Conservation (phyloP, 805 yeast species). For the Teunomyces atbi region DNA sequence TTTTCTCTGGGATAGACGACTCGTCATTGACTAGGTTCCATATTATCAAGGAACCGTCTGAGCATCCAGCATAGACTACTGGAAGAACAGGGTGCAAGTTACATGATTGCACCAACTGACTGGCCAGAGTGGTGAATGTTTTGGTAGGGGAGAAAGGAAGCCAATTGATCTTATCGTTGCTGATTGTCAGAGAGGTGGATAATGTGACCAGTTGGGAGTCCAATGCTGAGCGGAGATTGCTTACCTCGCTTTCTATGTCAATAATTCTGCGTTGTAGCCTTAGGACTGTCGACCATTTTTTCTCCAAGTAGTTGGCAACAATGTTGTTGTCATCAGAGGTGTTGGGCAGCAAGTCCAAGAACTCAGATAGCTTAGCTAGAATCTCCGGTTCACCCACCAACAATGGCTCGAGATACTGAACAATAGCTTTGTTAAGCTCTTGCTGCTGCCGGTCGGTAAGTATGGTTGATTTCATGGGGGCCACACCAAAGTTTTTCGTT, state of each 20-base stretch:
- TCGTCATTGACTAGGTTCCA: slow-evolving; percentile 66
- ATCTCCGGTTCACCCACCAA: slow-evolving; percentile 16
- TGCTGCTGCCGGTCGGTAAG: slow-evolving; percentile 30
- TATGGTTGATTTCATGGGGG: slow-evolving; percentile 12
- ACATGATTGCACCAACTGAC: slow-evolving; percentile 58
- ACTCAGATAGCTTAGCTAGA: slow-evolving; percentile 10
- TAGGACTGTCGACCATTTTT: slow-evolving; percentile 85
- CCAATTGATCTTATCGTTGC: slow-evolving; percentile 51
- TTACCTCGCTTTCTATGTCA: slow-evolving; percentile 63
- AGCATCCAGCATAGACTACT: slow-evolving; percentile 59
- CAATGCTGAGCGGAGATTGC: slow-evolving; percentile 46
- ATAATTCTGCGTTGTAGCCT: slow-evolving; percentile 72
- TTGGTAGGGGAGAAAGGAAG: slow-evolving; percentile 51
- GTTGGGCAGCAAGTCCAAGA: slow-evolving; percentile 8
- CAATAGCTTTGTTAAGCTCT: slow-evolving; percentile 35
- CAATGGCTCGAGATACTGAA: slow-evolving; percentile 45
- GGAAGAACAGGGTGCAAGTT: slow-evolving; percentile 78
- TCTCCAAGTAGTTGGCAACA: slow-evolving; percentile 52
- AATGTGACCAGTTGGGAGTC: slow-evolving; percentile 15
- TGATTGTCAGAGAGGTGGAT: slow-evolving; percentile 9
- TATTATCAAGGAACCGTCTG: slow-evolving; percentile 67
- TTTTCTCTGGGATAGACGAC: slow-evolving; percentile 56
- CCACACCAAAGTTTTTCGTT: background rate
- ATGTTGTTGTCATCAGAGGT: slow-evolving; percentile 17
- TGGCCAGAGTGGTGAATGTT: slow-evolving; percentile 49